Evolutionary conservation across 2,329 filamentous ascomycete species (phyloP).

Genomic region (Alternaria rosae): DNA sequence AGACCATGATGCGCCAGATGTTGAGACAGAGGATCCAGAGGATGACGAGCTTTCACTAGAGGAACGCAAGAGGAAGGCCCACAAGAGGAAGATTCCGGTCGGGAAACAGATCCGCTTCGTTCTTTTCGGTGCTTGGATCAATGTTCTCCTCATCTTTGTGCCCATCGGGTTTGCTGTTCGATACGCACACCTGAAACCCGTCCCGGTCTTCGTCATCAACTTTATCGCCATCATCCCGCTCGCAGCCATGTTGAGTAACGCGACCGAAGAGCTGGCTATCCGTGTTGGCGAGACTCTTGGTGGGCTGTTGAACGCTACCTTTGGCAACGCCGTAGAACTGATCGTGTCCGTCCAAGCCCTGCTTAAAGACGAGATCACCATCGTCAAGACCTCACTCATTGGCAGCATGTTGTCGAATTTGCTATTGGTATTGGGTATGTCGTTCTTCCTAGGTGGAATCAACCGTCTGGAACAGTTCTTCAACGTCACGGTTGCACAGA

Average conservation of each 20-base stretch:
- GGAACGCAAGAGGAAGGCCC: constrained; percentile 41
- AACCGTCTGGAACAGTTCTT: constrained; percentile 84
- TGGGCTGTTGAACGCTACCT: constrained; percentile 87
- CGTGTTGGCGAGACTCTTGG: constrained; percentile 82
- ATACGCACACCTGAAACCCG: constrained; percentile 58
- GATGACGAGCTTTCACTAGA: constrained; percentile 38
- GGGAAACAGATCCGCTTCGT: constrained; percentile 72
- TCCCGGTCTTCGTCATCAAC: constrained; percentile 79
- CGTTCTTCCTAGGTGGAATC: constrained; percentile 86
- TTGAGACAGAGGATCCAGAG: constrained; percentile 25
- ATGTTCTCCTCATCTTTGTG: constrained; percentile 78
- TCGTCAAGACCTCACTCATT: constrained; percentile 92
- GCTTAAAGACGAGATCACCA: constrained; percentile 74
- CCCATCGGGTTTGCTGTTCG: constrained; percentile 79
- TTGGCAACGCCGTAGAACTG: constrained; percentile 89
- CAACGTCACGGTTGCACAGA: constrained; percentile 91
- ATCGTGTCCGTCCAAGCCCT: constrained; percentile 90
- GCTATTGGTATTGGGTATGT: constrained; percentile 88
- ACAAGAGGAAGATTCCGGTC: constrained; percentile 46
- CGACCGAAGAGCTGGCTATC: constrained; percentile 88
- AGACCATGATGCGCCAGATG: constrained; percentile 26
- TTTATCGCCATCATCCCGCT: constrained; percentile 93
- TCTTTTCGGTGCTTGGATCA: constrained; percentile 84
- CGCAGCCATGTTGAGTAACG: constrained; percentile 84
- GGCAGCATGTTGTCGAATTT: constrained; percentile 92